Evolutionary conservation across 139 green algal species (phyloP).

Genomic region (Micractinium sp.): DNA sequence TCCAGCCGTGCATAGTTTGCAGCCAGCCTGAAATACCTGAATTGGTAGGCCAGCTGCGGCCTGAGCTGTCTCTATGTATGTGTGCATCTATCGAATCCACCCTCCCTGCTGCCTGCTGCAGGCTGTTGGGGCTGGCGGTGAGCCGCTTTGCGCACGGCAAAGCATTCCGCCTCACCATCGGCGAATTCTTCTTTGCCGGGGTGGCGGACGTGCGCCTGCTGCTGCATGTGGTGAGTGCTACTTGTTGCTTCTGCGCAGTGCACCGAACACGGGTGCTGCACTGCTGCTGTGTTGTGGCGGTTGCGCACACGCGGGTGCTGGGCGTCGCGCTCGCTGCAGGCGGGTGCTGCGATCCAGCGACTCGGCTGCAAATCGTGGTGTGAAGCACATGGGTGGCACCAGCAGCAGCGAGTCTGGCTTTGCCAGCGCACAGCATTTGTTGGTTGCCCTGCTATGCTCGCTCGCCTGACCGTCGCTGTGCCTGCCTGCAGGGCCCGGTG

Average conservation of each 20-base stretch:
- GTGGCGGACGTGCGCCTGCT: constrained; percentile 13
- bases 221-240: constrained; percentile 7
- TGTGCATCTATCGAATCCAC: background rate
- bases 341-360: too few relatives aligned
- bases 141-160: constrained; percentile 20
- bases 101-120: background rate
- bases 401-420: too few relatives aligned
- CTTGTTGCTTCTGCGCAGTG: background rate
- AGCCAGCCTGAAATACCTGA: too few relatives aligned
- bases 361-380: too few relatives aligned
- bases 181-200: constrained; percentile 24
- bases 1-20: too few relatives aligned
- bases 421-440: too few relatives aligned
- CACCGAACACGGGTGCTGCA: background rate
- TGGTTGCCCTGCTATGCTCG: too few relatives aligned
- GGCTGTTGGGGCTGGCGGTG: constrained; percentile 19
- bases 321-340: too few relatives aligned
- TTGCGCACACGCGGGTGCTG: background rate
- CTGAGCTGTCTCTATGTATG: too few relatives aligned
- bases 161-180: constrained; percentile 14
- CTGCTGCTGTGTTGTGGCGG: too few relatives aligned
- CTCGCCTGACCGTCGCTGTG: background rate
- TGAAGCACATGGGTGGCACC: too few relatives aligned
- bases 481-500: constrained; percentile 17
- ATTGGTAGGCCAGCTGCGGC: too few relatives aligned